Evolutionary conservation across 805 yeast species (phyloP), one percentile per base, ranked within the genome.

Genomic region (Grigorovia transvaalensis): DNA sequence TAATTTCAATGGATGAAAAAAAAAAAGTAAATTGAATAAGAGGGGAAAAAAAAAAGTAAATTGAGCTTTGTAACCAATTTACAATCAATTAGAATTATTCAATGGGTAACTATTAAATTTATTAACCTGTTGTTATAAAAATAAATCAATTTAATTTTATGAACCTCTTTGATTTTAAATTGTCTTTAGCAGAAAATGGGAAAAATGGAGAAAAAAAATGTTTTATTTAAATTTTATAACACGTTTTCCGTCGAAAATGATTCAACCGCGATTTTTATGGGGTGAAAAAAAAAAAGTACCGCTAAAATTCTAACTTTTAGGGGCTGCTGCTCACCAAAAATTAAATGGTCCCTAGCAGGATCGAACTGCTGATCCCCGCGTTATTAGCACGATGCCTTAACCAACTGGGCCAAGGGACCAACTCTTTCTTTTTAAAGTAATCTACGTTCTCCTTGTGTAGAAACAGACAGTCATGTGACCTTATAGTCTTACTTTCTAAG

Each of bases 301-400:
- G 27, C 27, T 23, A n/a, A n/a, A n/a, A n/a, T n/a, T n/a, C n/a
- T n/a, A n/a, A 3, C 27, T 23, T 23, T 23, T 23, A 23, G 27
- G 27, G 3, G 27, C 6, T 3, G 27, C 27, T 4, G 6, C 6
- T 23, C 6, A 6, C 6, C 6, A 4, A 23, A 23, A 38, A 38
- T 9, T 8, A 49, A 49, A 52, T 52, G 54, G 49, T 52, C 51
- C 46, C 54, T 52, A 48, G 54, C 54, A 49, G 54, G 54, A 52
- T 52, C 54, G 54, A 52, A 52, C 54, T 49, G 54, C 54, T 48
- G 54, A 52, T 52, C 54, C 51, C 51, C 47, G 54, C 54, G 54
- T 52, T 52, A 52, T 52, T 52, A 52, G 54, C 54, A 52, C 54
- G 47, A 46, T 48, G 54, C 54, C 54, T 52, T 52, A 52, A 52